Evolutionary conservation across 1,284 basidiomycete species (phyloP).

Genomic region (Ceratobasidium papillatum): DNA sequence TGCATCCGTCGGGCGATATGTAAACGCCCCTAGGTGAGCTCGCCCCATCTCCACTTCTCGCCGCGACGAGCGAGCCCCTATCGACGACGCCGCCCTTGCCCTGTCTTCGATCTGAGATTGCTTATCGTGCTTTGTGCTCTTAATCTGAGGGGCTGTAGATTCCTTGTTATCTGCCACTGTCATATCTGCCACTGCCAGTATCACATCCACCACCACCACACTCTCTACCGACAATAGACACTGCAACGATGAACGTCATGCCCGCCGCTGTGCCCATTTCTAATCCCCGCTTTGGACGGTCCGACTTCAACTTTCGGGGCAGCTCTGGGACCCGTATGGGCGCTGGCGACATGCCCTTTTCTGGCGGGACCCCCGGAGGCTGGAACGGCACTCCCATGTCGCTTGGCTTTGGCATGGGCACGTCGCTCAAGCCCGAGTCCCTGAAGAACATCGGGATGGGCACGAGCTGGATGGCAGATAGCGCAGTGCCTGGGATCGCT

Average conservation of each 20-base stretch:
- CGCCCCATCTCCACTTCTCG: conserved; percentile 26
- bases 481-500: conserved; percentile 20
- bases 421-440: conserved; percentile 38
- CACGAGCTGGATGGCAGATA: conserved; percentile 38
- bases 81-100: conserved; percentile 23
- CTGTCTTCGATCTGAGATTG: conserved; percentile 17
- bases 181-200: too few relatives aligned
- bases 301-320: conserved; percentile 26
- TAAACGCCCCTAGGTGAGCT: conserved; percentile 39
- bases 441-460: conserved; percentile 33
- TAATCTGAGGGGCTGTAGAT: background rate
- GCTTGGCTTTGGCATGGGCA: conserved; percentile 39
- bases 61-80: conserved; percentile 24
- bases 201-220: background rate
- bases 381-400: conserved; percentile 39
- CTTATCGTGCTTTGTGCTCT: conserved; percentile 8
- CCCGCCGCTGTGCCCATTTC: conserved; percentile 37
- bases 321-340: conserved; percentile 32
- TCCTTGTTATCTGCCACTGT: background rate
- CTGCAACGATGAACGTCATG: conserved; percentile 18
- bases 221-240: background rate
- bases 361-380: conserved; percentile 17
- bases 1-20: conserved; percentile 40
- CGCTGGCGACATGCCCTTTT: conserved; percentile 23
- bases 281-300: conserved; percentile 21